A percentile compares a stretch with the other conserved stretches of the same genome.
phyloP scores from a whole-genome alignment of 2,329 filamentous ascomycete species.

The Aspergillus piperis region DNA sequence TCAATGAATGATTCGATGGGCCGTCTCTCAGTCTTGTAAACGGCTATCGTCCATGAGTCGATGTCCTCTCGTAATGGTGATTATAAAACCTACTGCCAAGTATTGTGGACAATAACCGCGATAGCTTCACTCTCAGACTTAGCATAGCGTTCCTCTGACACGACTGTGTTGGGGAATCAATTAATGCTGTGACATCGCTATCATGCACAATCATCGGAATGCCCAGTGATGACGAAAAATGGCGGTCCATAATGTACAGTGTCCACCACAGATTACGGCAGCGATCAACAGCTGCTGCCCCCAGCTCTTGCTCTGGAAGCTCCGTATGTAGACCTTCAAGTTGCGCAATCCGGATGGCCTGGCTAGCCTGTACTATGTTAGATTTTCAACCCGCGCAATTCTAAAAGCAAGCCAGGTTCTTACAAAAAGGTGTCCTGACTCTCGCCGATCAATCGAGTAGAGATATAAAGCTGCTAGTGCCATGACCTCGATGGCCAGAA shows the following conservation, averaged over 20 bases:
- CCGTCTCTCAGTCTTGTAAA: constrained; percentile 40
- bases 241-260: constrained; percentile 44
- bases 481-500: constrained; percentile 43
- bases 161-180: constrained; percentile 26
- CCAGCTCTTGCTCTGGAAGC: constrained; percentile 41
- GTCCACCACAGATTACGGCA: constrained; percentile 48
- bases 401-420: background rate
- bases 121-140: constrained; percentile 41
- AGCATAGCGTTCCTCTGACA: constrained; percentile 33
- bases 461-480: constrained; percentile 42
- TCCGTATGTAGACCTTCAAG: constrained; percentile 45
- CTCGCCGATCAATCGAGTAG: constrained; percentile 43
- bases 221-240: constrained; percentile 44
- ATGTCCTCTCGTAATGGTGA: background rate
- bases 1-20: constrained; percentile 39
- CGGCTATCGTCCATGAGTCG: constrained; percentile 24
- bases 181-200: constrained; percentile 40
- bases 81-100: constrained; percentile 32
- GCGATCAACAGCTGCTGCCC: constrained; percentile 29
- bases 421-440: constrained; percentile 37
- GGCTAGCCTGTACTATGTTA: constrained; percentile 33
- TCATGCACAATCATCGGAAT: constrained; percentile 42
- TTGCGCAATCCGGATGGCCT: constrained; percentile 47
- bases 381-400: background rate
- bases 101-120: constrained; percentile 39